Percentiles rank a stretch among this genome's conserved stretches.
These are phyloP conservation scores for Russula dissimulans DNA, from an alignment of 768 basidiomycete genomes.

Conservation along the genomic window DNA sequence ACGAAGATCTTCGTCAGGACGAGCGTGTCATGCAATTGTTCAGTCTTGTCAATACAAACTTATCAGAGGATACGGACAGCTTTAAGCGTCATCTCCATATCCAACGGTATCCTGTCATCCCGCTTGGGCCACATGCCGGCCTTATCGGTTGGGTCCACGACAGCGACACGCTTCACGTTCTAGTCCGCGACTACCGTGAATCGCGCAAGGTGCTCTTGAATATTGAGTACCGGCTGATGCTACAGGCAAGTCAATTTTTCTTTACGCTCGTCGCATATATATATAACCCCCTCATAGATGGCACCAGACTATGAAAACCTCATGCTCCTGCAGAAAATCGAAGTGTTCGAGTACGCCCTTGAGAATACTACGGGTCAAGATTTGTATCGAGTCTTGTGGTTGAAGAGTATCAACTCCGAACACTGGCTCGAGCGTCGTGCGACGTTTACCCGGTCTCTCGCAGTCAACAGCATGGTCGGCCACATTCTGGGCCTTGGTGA, in stretches of 20 bases:
- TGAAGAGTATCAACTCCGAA: conserved; percentile 91
- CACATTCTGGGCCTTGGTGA: conserved; percentile 98
- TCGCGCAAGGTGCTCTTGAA: conserved; percentile 93
- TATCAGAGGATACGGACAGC: conserved; percentile 86
- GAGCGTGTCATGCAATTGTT: conserved; percentile 99
- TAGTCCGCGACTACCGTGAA: conserved; percentile 94
- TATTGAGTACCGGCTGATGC: conserved; percentile 97
- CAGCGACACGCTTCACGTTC: conserved; percentile 90
- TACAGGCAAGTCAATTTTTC: conserved; percentile 51
- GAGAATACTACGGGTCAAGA: conserved; percentile 99
- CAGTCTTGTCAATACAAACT: conserved; percentile 89
- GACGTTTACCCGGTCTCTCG: conserved; percentile 91
- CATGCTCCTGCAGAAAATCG: conserved; percentile 92
- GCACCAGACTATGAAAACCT: conserved; percentile 97
- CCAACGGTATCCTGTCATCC: conserved; percentile 86
- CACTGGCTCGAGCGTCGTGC: conserved; percentile 96
- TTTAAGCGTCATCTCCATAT: conserved; percentile 96
- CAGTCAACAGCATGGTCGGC: conserved; percentile 97
- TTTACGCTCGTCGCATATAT: not conserved
- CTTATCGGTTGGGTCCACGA: conserved; percentile 93
- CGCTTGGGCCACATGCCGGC: conserved; percentile 92
- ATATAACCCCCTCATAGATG: conserved; percentile 52
- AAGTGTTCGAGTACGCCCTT: conserved; percentile 97
- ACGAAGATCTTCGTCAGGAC: conserved; percentile 98
- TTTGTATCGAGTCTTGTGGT: conserved; percentile 91